These are phyloP conservation scores for Neobulgaria alba DNA, from an alignment of 2,329 filamentous ascomycete genomes.

Conservation along the genomic window DNA sequence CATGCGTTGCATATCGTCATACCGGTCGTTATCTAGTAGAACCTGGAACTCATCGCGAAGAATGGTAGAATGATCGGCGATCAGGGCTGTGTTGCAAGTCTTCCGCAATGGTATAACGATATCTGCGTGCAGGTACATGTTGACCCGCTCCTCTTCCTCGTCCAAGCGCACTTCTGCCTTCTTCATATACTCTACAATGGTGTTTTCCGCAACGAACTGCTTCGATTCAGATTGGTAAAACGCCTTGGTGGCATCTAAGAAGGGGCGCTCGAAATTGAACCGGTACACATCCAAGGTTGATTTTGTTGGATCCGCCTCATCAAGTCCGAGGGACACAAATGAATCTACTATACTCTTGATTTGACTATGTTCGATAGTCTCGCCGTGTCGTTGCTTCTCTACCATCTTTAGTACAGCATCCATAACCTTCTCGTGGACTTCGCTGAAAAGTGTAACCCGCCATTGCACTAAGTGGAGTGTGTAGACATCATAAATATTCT, in stretches of 20 bases:
- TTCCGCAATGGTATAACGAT: slow-evolving; percentile 79
- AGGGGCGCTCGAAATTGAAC: slow-evolving; percentile 85
- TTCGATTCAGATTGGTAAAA: slow-evolving; percentile 93
- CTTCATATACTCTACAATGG: slow-evolving; percentile 99
- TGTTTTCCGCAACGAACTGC: slow-evolving; percentile 92
- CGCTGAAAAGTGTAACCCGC: slow-evolving; percentile 82
- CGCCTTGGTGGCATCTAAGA: slow-evolving; percentile 70
- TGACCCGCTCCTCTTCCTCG: slow-evolving; percentile 91
- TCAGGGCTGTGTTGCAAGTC: slow-evolving; percentile 80
- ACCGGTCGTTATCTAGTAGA: slow-evolving; percentile 84
- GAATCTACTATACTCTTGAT: slow-evolving; percentile 97
- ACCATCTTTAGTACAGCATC: slow-evolving; percentile 87
- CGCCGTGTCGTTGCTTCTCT: slow-evolving; percentile 92
- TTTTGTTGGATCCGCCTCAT: slow-evolving; percentile 87
- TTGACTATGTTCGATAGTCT: slow-evolving; percentile 94
- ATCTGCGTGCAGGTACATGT: slow-evolving; percentile 83
- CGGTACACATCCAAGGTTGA: slow-evolving; percentile 94
- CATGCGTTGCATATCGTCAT: slow-evolving; percentile 94
- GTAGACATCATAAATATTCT: slow-evolving; percentile 96
- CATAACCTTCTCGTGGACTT: slow-evolving; percentile 86
- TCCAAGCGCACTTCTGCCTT: slow-evolving; percentile 85
- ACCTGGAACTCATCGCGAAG: slow-evolving; percentile 93
- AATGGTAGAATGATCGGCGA: slow-evolving; percentile 77
- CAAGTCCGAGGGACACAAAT: slow-evolving; percentile 88
- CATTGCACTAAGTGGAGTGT: slow-evolving; percentile 93